A percentile compares a stretch with the other conserved stretches of the same genome.
Conservation (phyloP, 768 basidiomycete species). For the Serendipita indica region DNA sequence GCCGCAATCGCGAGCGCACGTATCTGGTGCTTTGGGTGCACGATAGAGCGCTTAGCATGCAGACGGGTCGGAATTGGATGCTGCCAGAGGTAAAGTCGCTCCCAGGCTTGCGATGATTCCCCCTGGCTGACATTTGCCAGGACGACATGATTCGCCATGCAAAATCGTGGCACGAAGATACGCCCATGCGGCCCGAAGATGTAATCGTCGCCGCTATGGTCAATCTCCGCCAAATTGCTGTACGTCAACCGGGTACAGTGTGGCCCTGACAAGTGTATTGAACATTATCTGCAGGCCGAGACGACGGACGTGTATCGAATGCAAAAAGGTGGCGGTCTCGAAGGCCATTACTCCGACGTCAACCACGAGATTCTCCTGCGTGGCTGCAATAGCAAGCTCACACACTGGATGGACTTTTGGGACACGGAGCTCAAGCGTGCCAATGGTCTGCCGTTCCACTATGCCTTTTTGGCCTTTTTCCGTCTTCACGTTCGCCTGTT, state of each 20-base stretch:
- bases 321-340: constrained; percentile 31
- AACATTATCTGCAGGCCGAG: constrained; percentile 42
- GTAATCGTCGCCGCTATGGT: constrained; percentile 67
- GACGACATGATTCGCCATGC: constrained; percentile 63
- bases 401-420: constrained; percentile 61
- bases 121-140: constrained; percentile 17
- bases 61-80: constrained; percentile 81
- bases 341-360: constrained; percentile 39
- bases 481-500: constrained; percentile 66
- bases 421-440: constrained; percentile 58
- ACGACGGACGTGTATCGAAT: constrained; percentile 59
- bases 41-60: constrained; percentile 72
- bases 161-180: constrained; percentile 52
- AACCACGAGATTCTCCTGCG: constrained; percentile 59
- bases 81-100: constrained; percentile 47
- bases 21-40: constrained; percentile 78
- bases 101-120: neutral
- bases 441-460: constrained; percentile 60
- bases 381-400: constrained; percentile 57
- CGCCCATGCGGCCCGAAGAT: constrained; percentile 54
- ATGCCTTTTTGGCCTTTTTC: constrained; percentile 60
- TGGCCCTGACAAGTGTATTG: neutral
- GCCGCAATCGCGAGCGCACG: constrained; percentile 72
- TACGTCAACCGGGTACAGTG: constrained; percentile 24
- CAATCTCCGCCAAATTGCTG: constrained; percentile 64